Evolutionary conservation across 805 yeast genomes (phyloP), one percentile per base, ranked within the genome.

Genomic region (Brettanomyces anomalus): DNA sequence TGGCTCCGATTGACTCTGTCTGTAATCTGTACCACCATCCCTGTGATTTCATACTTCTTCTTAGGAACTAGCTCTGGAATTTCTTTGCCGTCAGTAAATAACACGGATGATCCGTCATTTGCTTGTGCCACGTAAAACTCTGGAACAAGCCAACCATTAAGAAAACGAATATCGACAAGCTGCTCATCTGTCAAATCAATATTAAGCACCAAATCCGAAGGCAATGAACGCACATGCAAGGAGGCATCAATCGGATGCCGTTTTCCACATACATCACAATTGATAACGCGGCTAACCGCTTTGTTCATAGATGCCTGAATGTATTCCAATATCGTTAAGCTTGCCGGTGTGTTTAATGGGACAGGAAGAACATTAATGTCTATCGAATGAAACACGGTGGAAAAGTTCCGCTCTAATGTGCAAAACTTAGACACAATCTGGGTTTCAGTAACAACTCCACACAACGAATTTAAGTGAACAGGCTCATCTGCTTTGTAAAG

Each of bases 11-110:
- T 73, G 42, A 74, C 74, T 36, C 68, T 68, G n/a, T 71, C 76
- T 2, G 68, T 67, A 5, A 85, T 73, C 52, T 80, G 81, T 35
- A 85, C 84, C 17, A 84, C 85, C 52, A 72, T 80, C 0, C 90
- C 90, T 39, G 72, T 65, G 30, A 85, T 59, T 45, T 81, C 81
- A 57, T 81, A 85, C 51, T 72, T 75, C 32, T 46, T 49, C 17
- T 49, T 36, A 26, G 43, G 45, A 14, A 51, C 45, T 20, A 20
- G 16, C 5, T 40, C 42, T 3, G 54, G 44, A 2, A 50, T 54
- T 3, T 58, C 54, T 40, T 57, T 49, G 13, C 47, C 48, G 41
- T 50, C 52, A 6, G 54, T 53, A 28, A 59, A 47, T 10, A 60
- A 36, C 11, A 57, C 46, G 3, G 57, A 57, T 3, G 54, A 50